These are phyloP conservation scores for Capsicum baccatum DNA, from an alignment of 257 asterid species.

Conservation along the genomic window DNA sequence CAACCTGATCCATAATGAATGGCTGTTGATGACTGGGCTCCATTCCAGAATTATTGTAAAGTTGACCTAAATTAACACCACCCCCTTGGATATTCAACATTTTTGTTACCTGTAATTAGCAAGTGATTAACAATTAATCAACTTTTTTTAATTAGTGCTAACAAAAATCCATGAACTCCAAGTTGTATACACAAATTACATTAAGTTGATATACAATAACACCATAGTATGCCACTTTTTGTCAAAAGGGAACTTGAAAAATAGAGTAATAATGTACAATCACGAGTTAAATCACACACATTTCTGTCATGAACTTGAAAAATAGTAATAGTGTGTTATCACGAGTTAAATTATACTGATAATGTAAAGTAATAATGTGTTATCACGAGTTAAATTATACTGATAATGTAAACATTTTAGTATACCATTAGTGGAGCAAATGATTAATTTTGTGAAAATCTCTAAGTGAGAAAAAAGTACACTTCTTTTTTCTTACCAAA, in stretches of 20 bases:
- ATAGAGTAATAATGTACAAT: neutral
- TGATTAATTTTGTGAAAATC: neutral
- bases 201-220: neutral
- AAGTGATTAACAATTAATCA: too few species aligned
- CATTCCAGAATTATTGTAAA: neutral
- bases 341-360: neutral
- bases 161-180: neutral
- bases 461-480: neutral
- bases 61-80: constrained; percentile 10
- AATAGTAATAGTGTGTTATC: neutral
- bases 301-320: neutral
- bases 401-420: neutral
- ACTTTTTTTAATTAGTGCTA: neutral
- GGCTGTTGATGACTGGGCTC: constrained; percentile 38
- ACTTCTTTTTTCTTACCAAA: too few species aligned
- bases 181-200: neutral
- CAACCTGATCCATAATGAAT: constrained; percentile 40
- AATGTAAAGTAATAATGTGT: neutral
- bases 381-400: neutral
- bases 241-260: neutral
- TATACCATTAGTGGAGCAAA: neutral
- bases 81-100: neutral
- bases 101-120: constrained; percentile 23
- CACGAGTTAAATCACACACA: neutral
- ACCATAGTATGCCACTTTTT: too few species aligned